phyloP scores from a whole-genome alignment of 108 stramenopile genomes.

The Nitzschia sp. region DNA sequence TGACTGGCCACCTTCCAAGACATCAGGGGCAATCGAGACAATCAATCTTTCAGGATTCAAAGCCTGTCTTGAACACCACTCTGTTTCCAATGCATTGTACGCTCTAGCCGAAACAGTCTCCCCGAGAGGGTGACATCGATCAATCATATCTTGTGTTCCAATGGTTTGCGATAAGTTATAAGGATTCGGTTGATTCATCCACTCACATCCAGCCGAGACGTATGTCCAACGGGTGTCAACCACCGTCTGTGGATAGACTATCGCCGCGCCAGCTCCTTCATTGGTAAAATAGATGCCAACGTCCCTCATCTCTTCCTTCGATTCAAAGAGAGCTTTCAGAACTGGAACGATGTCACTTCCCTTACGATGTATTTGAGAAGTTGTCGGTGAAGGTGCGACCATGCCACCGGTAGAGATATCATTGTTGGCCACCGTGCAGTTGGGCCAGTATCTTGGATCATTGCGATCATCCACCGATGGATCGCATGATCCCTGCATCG shows the following conservation, averaged over 20 bases:
- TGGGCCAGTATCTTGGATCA: slow-evolving; percentile 29
- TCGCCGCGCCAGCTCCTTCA: slow-evolving; percentile 39
- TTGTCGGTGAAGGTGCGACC: slow-evolving; percentile 31
- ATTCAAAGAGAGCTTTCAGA: slow-evolving; percentile 47
- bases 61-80: slow-evolving; percentile 46
- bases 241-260: slow-evolving; percentile 37
- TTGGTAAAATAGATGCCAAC: slow-evolving; percentile 47
- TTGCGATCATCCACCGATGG: slow-evolving; percentile 24
- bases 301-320: slow-evolving; percentile 23
- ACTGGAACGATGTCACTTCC: slow-evolving; percentile 27
- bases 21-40: slow-evolving; percentile 29
- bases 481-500: slow-evolving; percentile 50
- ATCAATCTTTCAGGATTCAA: slow-evolving; percentile 25
- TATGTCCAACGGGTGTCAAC: slow-evolving; percentile 12
- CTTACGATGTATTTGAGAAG: slow-evolving; percentile 28
- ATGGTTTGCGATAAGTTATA: slow-evolving; percentile 19
- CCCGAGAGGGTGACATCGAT: slow-evolving; percentile 34
- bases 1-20: slow-evolving; percentile 15
- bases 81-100: slow-evolving; percentile 56
- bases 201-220: slow-evolving; percentile 52
- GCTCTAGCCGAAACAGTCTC: slow-evolving; percentile 22
- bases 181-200: slow-evolving; percentile 48
- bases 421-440: slow-evolving; percentile 62
- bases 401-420: slow-evolving; percentile 46
- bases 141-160: slow-evolving; percentile 42